Evolutionary conservation across 2,329 filamentous ascomycete species (phyloP).

Genomic region (Cladophialophora carrionii): DNA sequence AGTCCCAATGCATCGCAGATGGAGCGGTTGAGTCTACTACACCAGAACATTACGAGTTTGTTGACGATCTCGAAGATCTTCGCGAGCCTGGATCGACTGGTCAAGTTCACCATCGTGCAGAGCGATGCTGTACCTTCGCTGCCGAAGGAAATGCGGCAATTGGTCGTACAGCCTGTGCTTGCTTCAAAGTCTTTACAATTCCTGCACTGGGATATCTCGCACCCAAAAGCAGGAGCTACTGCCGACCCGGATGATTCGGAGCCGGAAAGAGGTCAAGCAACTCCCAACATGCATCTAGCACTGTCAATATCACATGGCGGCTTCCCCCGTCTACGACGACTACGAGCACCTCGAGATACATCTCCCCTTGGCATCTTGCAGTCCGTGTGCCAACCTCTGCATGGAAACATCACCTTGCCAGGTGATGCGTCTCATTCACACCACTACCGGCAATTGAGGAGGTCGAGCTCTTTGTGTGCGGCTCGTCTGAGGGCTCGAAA

Average conservation of each 20-base stretch:
- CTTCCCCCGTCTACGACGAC: constrained; percentile 47
- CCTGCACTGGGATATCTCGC: constrained; percentile 66
- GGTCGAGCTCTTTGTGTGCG: constrained; percentile 51
- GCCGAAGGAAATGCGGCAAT: constrained; percentile 40
- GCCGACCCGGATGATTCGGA: not conserved
- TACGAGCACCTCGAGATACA: constrained; percentile 51
- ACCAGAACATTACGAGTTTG: constrained; percentile 58
- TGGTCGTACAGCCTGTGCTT: constrained; percentile 53
- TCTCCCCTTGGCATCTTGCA: constrained; percentile 51
- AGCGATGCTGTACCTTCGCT: constrained; percentile 52
- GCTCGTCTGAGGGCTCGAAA: constrained; percentile 51
- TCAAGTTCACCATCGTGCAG: constrained; percentile 58
- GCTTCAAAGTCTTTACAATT: constrained; percentile 54
- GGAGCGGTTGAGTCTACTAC: constrained; percentile 55
- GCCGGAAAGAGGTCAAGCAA: not conserved
- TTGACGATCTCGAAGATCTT: constrained; percentile 58
- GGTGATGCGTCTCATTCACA: constrained; percentile 47
- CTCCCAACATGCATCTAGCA: constrained; percentile 34
- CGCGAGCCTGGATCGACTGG: constrained; percentile 51
- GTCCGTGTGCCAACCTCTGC: constrained; percentile 48
- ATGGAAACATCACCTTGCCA: constrained; percentile 46
- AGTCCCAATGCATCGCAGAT: constrained; percentile 52
- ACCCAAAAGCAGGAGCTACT: constrained; percentile 42
- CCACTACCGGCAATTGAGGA: constrained; percentile 40
- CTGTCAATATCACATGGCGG: constrained; percentile 46